Evolutionary conservation across 2,329 filamentous ascomycete species (phyloP).

Genomic region (Exophiala alcalophila): DNA sequence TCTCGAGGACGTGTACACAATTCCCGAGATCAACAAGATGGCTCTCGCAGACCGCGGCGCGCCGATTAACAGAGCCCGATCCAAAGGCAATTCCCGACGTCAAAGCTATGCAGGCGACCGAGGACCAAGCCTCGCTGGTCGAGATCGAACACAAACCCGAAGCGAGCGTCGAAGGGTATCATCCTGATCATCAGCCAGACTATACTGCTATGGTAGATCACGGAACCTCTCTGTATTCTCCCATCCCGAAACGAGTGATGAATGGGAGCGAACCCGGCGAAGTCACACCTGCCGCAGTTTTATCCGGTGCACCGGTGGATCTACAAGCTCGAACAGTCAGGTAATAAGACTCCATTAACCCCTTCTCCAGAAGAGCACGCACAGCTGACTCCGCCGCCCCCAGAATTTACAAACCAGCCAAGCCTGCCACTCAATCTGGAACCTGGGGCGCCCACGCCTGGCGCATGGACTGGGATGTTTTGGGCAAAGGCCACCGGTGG

Average conservation of each 20-base stretch:
- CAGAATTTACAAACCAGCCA: constrained; percentile 88
- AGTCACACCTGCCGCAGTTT: constrained; percentile 73
- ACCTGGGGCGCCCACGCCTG: constrained; percentile 79
- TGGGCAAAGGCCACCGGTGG: constrained; percentile 91
- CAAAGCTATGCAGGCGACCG: constrained; percentile 40
- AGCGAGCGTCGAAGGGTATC: constrained; percentile 50
- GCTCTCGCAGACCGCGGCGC: constrained; percentile 53
- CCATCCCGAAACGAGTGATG: constrained; percentile 83
- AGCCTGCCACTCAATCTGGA: constrained; percentile 95
- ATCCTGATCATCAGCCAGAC: constrained; percentile 69
- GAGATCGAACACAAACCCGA: constrained; percentile 36
- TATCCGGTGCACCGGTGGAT: constrained; percentile 90
- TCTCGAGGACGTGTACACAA: constrained; percentile 31
- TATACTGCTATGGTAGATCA: constrained; percentile 80
- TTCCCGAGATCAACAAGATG: constrained; percentile 39
- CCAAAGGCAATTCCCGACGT: constrained; percentile 45
- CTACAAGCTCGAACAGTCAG: constrained; percentile 90
- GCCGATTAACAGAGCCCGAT: constrained; percentile 27
- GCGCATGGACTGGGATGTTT: constrained; percentile 98
- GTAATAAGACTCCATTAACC: constrained; percentile 52
- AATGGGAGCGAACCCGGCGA: constrained; percentile 81
- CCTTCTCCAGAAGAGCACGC: background rate
- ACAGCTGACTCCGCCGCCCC: constrained; percentile 19
- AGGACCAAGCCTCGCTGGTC: constrained; percentile 45
- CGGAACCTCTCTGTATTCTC: constrained; percentile 86